Conservation (phyloP, 257 asterid species). For the Lavandula angustifolia region DNA sequence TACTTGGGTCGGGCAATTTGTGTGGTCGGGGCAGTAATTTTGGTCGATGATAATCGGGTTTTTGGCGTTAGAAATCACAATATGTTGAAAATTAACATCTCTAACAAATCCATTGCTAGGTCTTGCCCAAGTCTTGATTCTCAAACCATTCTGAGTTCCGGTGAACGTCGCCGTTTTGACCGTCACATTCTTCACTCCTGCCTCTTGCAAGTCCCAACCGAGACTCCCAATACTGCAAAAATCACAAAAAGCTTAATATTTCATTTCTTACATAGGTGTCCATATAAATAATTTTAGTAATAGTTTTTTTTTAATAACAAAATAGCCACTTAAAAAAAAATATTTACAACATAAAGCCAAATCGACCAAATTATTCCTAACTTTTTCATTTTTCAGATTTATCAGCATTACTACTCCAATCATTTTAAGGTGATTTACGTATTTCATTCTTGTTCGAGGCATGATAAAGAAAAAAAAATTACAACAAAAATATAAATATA, state of each 20-base stretch:
- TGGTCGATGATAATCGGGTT: slow-evolving; percentile 65
- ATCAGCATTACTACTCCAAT: too few species aligned
- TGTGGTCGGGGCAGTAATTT: slow-evolving; percentile 52
- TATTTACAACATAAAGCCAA: too few species aligned
- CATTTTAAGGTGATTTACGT: too few species aligned
- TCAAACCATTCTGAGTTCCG: slow-evolving; percentile 60
- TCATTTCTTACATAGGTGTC: too few species aligned
- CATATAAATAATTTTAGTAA: not conserved
- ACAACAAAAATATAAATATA: too few species aligned
- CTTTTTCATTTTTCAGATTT: too few species aligned
- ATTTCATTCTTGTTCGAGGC: too few species aligned
- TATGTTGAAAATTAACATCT: slow-evolving; percentile 46
- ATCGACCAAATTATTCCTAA: too few species aligned
- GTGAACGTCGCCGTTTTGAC: slow-evolving; percentile 47
- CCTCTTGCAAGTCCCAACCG: slow-evolving; percentile 52
- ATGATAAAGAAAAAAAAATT: too few species aligned
- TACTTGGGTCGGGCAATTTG: slow-evolving; percentile 51
- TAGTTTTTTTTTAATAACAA: too few species aligned
- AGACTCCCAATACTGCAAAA: slow-evolving; percentile 60
- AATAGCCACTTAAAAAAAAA: too few species aligned
- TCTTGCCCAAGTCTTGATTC: slow-evolving; percentile 68
- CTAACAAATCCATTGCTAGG: slow-evolving; percentile 58
- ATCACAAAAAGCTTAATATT: not conserved
- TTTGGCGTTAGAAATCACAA: slow-evolving; percentile 41
- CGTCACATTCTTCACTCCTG: slow-evolving; percentile 58